phyloP scores from a whole-genome alignment of 2,329 filamentous ascomycete species.

The Arthroderma sp. region DNA sequence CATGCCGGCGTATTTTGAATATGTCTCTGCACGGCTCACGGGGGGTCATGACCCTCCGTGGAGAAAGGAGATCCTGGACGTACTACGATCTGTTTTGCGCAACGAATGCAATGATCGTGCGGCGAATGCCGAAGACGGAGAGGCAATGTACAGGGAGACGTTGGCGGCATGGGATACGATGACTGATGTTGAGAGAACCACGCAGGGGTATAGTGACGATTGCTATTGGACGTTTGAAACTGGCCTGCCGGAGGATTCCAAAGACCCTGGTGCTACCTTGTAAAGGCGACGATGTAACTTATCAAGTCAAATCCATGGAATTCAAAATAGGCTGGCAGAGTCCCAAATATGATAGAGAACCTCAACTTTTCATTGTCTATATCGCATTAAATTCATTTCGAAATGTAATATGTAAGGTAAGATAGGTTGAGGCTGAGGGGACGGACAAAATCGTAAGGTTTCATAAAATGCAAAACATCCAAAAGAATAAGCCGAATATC shows the following conservation, averaged over 20 bases:
- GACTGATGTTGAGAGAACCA: constrained; percentile 8
- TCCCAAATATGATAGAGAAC: no score
- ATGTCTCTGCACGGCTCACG: constrained; percentile 10
- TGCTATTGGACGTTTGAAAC: constrained; percentile 11
- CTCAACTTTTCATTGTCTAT: no score
- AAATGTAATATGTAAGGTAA: no score
- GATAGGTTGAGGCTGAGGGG: no score
- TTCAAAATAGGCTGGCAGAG: no score
- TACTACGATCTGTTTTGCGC: constrained; percentile 11
- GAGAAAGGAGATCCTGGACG: constrained; percentile 10
- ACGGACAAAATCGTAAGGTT: no score
- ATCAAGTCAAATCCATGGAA: no score
- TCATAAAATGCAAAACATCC: no score
- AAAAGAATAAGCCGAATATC: no score
- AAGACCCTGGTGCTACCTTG: no score
- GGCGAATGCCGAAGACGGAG: constrained; percentile 2
- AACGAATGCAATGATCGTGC: constrained; percentile 8
- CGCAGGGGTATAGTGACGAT: constrained; percentile 8
- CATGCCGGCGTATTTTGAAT: constrained; percentile 13
- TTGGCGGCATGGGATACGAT: constrained; percentile 9
- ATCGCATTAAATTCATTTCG: no score
- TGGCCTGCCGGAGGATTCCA: constrained; percentile 2
- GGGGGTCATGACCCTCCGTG: constrained; percentile 10
- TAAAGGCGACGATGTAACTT: no score
- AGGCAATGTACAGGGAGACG: constrained; percentile 8